Evolutionary conservation across 176 grass and related monocot species (phyloP).

Genomic region (Musa acuminata): DNA sequence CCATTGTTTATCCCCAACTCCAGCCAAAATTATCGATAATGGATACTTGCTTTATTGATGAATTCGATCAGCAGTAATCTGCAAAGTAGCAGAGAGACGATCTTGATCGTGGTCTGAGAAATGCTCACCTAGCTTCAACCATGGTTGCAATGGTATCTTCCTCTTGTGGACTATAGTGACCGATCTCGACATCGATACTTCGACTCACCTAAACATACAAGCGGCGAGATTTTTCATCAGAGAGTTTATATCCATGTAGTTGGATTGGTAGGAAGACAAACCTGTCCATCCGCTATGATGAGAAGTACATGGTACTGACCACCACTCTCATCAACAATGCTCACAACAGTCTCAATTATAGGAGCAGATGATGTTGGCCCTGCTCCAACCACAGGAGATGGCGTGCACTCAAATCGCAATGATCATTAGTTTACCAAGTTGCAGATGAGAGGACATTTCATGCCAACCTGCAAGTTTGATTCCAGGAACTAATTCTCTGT

Average conservation of each 20-base stretch:
- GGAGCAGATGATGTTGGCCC: constrained; percentile 75
- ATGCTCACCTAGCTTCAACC: constrained; percentile 63
- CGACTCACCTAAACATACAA: constrained; percentile 39
- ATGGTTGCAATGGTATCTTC: constrained; percentile 56
- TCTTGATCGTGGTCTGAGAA: background rate
- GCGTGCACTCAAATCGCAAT: background rate
- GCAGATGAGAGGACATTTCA: background rate
- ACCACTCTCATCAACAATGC: constrained; percentile 69
- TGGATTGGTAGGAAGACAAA: constrained; percentile 20
- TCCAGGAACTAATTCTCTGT: constrained; percentile 62
- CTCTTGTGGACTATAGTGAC: constrained; percentile 60
- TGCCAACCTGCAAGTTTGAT: constrained; percentile 48
- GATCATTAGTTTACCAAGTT: background rate
- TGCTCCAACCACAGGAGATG: constrained; percentile 5
- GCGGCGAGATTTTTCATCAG: background rate
- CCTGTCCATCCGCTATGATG: constrained; percentile 87
- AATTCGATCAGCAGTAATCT: constrained; percentile 11
- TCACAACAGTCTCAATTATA: constrained; percentile 64
- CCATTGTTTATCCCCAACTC: constrained; percentile 78
- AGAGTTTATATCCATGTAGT: too few species aligned
- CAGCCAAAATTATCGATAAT: constrained; percentile 73
- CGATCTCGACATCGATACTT: constrained; percentile 36
- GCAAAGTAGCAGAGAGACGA: background rate
- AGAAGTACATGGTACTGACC: constrained; percentile 89
- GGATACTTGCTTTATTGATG: constrained; percentile 50